These are phyloP conservation scores for Pyronema domesticum DNA, from an alignment of 495 filamentous ascomycete genomes.

Conservation along the genomic window DNA sequence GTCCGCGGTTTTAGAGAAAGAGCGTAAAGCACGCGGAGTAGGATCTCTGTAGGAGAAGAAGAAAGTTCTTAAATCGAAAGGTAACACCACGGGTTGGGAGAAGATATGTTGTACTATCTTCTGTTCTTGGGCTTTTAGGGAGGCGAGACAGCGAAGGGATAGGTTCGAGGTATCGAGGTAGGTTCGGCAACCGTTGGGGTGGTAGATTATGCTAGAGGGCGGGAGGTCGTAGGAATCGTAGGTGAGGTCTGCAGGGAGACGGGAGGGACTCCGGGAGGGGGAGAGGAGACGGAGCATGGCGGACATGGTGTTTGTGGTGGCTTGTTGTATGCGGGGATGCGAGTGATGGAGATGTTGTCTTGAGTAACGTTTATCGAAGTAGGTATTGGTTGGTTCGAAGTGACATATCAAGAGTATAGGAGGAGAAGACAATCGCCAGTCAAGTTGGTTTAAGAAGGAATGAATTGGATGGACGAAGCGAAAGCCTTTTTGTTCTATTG, in stretches of 20 bases:
- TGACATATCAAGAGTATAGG: background rate
- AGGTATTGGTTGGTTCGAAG: background rate
- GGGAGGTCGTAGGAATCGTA: background rate
- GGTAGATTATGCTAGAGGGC: background rate
- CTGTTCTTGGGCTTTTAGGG: background rate
- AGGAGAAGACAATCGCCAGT: background rate
- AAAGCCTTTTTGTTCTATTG: background rate
- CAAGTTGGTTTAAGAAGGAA: background rate
- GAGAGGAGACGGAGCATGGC: background rate
- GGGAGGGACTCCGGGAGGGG: background rate
- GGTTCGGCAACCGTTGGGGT: background rate
- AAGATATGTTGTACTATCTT: background rate
- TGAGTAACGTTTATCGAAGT: background rate
- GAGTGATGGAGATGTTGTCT: background rate
- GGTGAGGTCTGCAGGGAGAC: background rate
- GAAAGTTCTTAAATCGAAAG: background rate
- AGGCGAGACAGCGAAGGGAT: background rate
- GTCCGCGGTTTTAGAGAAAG: too few relatives aligned
- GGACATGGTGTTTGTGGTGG: background rate
- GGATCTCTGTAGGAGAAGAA: background rate
- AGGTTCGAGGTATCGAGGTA: background rate
- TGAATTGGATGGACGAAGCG: background rate
- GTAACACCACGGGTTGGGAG: background rate
- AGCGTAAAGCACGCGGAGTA: background rate
- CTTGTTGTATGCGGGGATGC: background rate